phyloP scores from a whole-genome alignment of 83 land plant species.

The Isoetes engelmannii region DNA sequence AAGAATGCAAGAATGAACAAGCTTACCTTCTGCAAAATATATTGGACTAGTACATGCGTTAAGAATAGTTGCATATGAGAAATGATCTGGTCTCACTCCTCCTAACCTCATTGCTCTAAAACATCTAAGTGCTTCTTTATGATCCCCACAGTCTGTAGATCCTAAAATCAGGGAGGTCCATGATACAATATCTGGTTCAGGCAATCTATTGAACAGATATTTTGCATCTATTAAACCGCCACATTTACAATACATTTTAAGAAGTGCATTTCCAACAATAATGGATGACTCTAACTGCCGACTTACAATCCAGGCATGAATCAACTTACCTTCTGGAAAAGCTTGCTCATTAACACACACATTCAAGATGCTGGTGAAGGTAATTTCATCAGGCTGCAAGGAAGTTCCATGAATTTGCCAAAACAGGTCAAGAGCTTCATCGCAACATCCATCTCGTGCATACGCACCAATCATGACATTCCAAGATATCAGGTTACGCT shows the following conservation, averaged over 20 bases:
- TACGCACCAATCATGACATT: too few relatives aligned
- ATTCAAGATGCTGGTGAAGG: too few relatives aligned
- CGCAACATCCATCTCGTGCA: too few relatives aligned
- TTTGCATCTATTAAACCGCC: conserved; percentile 25
- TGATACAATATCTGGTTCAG: conserved; percentile 21
- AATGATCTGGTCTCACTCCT: conserved; percentile 5
- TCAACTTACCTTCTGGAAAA: too few relatives aligned
- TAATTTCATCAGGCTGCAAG: too few relatives aligned
- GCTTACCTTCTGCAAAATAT: conserved; percentile 18
- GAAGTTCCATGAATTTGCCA: too few relatives aligned
- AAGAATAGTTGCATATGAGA: conserved; percentile 25
- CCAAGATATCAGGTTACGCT: too few relatives aligned
- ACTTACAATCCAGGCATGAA: too few relatives aligned
- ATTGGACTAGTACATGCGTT: conserved; percentile 20
- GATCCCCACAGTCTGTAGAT: conserved; percentile 26
- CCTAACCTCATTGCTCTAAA: not conserved
- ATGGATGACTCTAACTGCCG: too few relatives aligned
- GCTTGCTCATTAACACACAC: too few relatives aligned
- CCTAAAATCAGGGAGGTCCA: conserved; percentile 40
- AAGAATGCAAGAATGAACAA: conserved; percentile 23
- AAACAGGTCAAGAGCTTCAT: too few relatives aligned
- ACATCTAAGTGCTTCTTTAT: conserved; percentile 4
- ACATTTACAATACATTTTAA: conserved; percentile 44
- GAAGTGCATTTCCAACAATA: not conserved
- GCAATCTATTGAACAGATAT: conserved; percentile 19